A percentile compares a stretch with the other conserved stretches of the same genome.
Evolutionary conservation across 2,329 filamentous ascomycete genomes (phyloP).

Genomic region (Hymenoscyphus infarciens): DNA sequence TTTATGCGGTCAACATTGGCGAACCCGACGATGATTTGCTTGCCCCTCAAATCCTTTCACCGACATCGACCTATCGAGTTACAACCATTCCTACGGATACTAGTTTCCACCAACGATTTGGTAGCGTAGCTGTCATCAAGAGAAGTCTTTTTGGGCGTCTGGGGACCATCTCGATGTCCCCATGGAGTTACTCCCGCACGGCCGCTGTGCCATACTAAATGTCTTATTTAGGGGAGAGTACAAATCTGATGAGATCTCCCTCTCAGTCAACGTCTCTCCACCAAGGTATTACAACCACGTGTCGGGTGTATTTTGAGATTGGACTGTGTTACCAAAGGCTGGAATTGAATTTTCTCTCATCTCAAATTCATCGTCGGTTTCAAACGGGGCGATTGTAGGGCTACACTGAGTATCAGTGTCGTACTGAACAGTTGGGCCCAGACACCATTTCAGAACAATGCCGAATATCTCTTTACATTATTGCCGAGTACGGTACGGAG

Average conservation of each 20-base stretch:
- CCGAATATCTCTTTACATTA: neutral
- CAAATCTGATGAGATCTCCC: neutral
- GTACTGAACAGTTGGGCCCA: neutral
- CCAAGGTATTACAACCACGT: constrained; percentile 5
- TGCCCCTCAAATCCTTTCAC: neutral
- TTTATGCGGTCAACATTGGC: constrained; percentile 6
- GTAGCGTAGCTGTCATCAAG: neutral
- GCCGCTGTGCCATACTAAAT: too few relatives aligned
- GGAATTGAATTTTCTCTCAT: neutral
- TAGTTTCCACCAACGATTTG: neutral
- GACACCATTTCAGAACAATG: neutral
- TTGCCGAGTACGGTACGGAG: neutral
- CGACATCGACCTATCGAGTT: neutral
- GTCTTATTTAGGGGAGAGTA: too few relatives aligned
- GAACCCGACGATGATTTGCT: constrained; percentile 1
- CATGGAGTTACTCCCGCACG: neutral
- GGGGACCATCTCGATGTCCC: neutral
- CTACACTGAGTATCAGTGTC: constrained; percentile 5
- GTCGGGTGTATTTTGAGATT: neutral
- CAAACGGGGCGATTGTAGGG: constrained; percentile 4
- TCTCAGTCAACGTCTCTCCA: neutral
- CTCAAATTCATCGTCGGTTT: neutral
- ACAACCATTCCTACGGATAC: neutral
- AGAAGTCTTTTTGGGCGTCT: neutral
- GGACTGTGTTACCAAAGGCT: constrained; percentile 6